These are phyloP conservation scores for Coemansia sp. DNA, from an alignment of 192 early-diverging fungal genomes.

Conservation along the genomic window DNA sequence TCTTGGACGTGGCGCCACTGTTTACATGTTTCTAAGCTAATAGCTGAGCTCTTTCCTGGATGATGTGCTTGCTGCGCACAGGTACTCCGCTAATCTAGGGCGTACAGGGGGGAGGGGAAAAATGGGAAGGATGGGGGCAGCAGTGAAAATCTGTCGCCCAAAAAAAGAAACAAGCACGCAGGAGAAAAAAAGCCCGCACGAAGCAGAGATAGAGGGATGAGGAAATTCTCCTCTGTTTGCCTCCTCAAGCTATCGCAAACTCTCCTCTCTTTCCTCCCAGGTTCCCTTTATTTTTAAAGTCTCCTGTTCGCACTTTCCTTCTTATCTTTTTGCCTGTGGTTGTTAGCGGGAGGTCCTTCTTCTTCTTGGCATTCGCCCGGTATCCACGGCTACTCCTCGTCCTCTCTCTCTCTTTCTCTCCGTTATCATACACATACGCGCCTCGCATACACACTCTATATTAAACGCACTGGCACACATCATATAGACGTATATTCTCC, in stretches of 20 bases:
- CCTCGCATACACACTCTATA: slow-evolving; percentile 3
- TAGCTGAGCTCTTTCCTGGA: background rate
- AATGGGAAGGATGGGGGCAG: background rate
- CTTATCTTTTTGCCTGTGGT: background rate
- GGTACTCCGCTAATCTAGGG: background rate
- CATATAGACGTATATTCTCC: background rate
- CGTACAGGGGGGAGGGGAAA: background rate
- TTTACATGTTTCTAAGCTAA: background rate
- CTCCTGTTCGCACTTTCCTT: background rate
- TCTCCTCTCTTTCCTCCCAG: background rate
- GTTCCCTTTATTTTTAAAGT: background rate
- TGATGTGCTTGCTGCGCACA: slow-evolving; percentile 1
- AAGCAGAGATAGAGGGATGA: background rate
- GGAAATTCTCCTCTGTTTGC: background rate
- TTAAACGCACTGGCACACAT: slow-evolving; percentile 1
- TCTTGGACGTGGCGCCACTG: background rate
- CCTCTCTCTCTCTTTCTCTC: background rate
- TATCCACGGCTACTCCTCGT: slow-evolving; percentile 1
- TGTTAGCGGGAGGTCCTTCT: background rate
- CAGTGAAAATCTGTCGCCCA: background rate
- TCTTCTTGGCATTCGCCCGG: background rate
- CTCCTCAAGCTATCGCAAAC: background rate
- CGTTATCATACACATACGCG: slow-evolving; percentile 4
- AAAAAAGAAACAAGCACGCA: background rate
- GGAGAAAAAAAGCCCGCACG: slow-evolving; percentile 1